Evolutionary conservation across 2,329 filamentous ascomycete species (phyloP).

Genomic region (Zymoseptoria crescenta): DNA sequence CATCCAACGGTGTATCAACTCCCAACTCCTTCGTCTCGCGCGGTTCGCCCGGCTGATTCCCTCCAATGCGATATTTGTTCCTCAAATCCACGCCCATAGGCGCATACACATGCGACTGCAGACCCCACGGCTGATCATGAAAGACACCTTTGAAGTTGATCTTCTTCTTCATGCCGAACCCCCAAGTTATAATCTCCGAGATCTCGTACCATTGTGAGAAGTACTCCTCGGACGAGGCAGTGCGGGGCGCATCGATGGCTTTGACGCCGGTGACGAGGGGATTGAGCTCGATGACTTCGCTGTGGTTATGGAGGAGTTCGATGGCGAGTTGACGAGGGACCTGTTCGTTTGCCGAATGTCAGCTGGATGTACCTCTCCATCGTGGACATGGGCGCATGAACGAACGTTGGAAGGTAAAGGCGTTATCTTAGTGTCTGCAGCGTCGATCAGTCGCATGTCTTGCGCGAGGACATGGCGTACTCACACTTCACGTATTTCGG

Average conservation of each 20-base stretch:
- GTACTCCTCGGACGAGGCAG: constrained; percentile 61
- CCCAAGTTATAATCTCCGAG: constrained; percentile 58
- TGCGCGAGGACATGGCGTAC: constrained; percentile 24
- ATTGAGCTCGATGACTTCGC: constrained; percentile 63
- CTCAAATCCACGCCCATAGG: constrained; percentile 60
- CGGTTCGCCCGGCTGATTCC: constrained; percentile 61
- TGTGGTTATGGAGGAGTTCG: constrained; percentile 63
- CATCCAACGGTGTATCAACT: constrained; percentile 55
- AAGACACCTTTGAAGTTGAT: constrained; percentile 65
- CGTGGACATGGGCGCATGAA: background rate
- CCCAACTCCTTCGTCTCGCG: constrained; percentile 57
- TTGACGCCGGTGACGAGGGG: constrained; percentile 59
- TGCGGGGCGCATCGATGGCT: constrained; percentile 57
- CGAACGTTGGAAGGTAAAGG: constrained; percentile 54
- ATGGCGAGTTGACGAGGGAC: constrained; percentile 65
- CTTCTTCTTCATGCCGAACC: constrained; percentile 58
- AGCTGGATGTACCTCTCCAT: background rate
- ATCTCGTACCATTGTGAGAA: constrained; percentile 71
- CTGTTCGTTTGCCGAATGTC: background rate
- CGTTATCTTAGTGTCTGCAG: constrained; percentile 59
- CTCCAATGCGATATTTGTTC: constrained; percentile 60
- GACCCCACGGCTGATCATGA: constrained; percentile 63
- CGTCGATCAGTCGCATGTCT: constrained; percentile 43
- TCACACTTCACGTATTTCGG: background rate
- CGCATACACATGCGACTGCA: constrained; percentile 65